Conservation (phyloP, 345 rosid genomes). For the Pistacia atlantica region DNA sequence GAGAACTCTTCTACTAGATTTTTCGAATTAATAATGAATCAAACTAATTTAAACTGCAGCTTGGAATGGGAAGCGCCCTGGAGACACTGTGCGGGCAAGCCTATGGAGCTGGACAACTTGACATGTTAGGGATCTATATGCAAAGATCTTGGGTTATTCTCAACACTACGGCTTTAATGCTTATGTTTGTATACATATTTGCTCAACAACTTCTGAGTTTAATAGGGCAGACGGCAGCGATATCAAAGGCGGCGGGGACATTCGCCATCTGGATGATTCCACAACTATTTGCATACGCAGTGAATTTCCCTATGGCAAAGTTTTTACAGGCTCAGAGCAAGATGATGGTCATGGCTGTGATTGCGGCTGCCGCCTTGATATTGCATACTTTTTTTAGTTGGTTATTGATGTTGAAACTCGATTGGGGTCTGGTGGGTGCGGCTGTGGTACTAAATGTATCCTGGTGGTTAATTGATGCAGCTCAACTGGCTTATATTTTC, state of each 20-base stretch:
- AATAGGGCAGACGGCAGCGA: conserved; percentile 70
- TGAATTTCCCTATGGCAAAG: conserved; percentile 79
- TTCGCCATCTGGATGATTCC: conserved; percentile 89
- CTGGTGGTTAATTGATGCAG: conserved; percentile 63
- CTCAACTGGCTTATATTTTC: conserved; percentile 61
- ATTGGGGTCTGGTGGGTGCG: conserved; percentile 77
- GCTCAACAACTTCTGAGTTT: conserved; percentile 47
- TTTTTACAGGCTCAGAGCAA: conserved; percentile 94
- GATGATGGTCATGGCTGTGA: conserved; percentile 78
- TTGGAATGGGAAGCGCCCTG: conserved; percentile 98
- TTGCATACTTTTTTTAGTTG: conserved; percentile 68
- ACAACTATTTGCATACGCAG: conserved; percentile 74
- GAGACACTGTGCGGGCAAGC: conserved; percentile 98
- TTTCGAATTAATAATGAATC: background rate
- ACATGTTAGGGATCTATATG: conserved; percentile 88
- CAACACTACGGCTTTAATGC: conserved; percentile 52
- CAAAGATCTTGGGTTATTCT: conserved; percentile 95
- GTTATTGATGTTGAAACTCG: conserved; percentile 58
- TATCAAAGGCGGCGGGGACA: conserved; percentile 69
- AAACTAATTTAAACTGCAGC: conserved; percentile 33
- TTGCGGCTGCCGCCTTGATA: conserved; percentile 55
- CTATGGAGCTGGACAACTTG: conserved; percentile 75
- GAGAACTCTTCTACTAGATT: background rate
- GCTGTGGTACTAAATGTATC: conserved; percentile 70
- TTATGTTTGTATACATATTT: conserved; percentile 62